phyloP scores from a whole-genome alignment of 495 filamentous ascomycete species.

The Melanomma pulvis-pyrius region DNA sequence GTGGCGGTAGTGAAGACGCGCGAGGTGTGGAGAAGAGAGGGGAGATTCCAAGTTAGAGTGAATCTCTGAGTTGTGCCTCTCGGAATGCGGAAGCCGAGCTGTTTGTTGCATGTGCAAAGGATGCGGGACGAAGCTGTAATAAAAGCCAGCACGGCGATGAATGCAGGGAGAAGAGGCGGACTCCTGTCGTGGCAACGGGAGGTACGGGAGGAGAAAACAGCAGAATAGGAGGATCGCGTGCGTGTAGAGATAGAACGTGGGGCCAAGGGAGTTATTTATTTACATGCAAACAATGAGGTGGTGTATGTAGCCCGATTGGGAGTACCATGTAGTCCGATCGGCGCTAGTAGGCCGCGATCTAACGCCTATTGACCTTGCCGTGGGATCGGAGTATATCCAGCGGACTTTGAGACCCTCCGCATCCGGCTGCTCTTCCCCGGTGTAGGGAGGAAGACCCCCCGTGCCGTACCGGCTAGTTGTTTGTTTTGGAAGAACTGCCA shows the following conservation, averaged over 20 bases:
- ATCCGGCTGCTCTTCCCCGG: not conserved
- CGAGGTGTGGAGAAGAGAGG: not conserved
- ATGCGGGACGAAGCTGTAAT: not conserved
- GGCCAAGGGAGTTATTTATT: not conserved
- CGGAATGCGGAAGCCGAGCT: too few relatives aligned
- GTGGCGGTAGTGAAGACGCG: not conserved
- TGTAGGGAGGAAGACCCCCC: not conserved
- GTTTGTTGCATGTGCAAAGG: not conserved
- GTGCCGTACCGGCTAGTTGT: not conserved
- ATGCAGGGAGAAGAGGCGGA: not conserved
- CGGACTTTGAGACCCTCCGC: not conserved
- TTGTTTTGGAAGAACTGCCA: not conserved
- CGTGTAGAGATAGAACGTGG: not conserved
- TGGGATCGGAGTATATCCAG: not conserved
- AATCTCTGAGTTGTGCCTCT: too few relatives aligned
- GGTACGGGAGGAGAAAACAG: not conserved
- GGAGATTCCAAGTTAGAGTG: too few relatives aligned
- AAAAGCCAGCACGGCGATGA: not conserved
- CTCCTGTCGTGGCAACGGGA: not conserved
- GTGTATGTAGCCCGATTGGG: not conserved
- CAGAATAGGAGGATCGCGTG: not conserved
- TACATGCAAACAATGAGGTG: not conserved
- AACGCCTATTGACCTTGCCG: not conserved
- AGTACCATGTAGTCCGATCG: not conserved
- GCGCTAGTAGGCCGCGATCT: not conserved